These are phyloP conservation scores for Ambrosia hybrid DNA, from an alignment of 140 eudicot species.

Conservation along the genomic window DNA sequence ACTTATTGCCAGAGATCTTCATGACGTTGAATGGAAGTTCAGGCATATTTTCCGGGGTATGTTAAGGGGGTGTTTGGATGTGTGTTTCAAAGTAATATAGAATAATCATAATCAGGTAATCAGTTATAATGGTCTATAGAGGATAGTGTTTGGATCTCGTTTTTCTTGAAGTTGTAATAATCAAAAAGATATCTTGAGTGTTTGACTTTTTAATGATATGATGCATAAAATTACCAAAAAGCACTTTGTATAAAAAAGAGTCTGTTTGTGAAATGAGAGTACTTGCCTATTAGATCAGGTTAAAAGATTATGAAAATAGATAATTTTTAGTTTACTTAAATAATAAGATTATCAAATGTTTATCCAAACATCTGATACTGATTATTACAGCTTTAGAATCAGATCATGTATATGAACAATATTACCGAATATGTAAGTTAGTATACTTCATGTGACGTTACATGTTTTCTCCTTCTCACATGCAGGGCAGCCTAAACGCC, in stretches of 20 bases:
- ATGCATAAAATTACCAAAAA: not conserved
- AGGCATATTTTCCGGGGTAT: slow-evolving; percentile 95
- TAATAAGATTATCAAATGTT: too few species aligned
- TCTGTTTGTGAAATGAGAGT: too few species aligned
- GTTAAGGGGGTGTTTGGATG: slow-evolving; percentile 2
- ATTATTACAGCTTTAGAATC: not conserved
- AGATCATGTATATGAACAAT: not conserved
- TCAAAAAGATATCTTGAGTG: too few species aligned
- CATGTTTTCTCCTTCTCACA: not conserved
- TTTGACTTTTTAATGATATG: not conserved
- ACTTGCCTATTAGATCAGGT: too few species aligned
- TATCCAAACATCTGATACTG: too few species aligned
- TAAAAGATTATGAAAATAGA: too few species aligned
- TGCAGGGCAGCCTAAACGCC: not conserved
- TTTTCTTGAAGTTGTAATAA: not conserved
- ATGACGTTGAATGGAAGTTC: slow-evolving; percentile 97
- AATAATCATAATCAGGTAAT: not conserved
- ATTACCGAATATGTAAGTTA: too few species aligned
- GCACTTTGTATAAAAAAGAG: too few species aligned
- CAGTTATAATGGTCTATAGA: not conserved
- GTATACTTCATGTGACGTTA: not conserved
- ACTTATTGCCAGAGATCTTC: slow-evolving; percentile 96
- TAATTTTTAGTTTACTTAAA: too few species aligned
- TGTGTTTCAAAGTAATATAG: slow-evolving; percentile 2
- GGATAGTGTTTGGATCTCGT: not conserved